phyloP scores from a whole-genome alignment of 2,329 filamentous ascomycete species.

The Ceratocystis eucalypticola region DNA sequence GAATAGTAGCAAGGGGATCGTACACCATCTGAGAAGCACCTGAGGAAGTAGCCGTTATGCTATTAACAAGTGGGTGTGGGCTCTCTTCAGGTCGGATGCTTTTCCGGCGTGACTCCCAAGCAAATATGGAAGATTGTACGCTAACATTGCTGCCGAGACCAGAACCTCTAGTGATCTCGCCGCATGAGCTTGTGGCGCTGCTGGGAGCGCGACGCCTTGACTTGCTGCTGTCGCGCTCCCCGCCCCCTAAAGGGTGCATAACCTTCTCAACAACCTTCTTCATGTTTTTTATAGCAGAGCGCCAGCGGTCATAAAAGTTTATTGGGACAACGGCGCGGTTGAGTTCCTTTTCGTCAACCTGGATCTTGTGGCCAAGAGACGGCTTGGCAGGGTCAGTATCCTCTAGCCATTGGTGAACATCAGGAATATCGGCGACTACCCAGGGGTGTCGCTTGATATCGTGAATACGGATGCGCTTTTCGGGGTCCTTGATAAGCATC shows the following conservation, averaged over 20 bases:
- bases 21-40: conserved; percentile 24
- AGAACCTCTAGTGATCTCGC: conserved; percentile 33
- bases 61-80: conserved; percentile 21
- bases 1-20: conserved; percentile 31
- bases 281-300: conserved; percentile 63
- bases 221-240: conserved; percentile 41
- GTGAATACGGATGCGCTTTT: conserved; percentile 72
- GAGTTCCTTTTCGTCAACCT: conserved; percentile 83
- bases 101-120: conserved; percentile 30
- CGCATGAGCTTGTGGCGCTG: conserved; percentile 50
- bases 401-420: conserved; percentile 74
- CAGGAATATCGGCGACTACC: conserved; percentile 66
- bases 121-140: conserved; percentile 31
- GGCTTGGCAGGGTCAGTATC: conserved; percentile 76
- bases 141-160: conserved; percentile 5
- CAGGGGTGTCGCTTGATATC: conserved; percentile 92
- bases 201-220: conserved; percentile 44
- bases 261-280: conserved; percentile 53
- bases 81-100: conserved; percentile 37
- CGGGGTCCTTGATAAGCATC: conserved; percentile 79
- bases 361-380: conserved; percentile 69
- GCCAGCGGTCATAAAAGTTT: conserved; percentile 71
- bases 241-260: conserved; percentile 40
- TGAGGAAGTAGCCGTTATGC: conserved; percentile 15
- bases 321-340: conserved; percentile 82